Conservation (phyloP, 352 stramenopile species). For the Globisporangium cederbergense region DNA sequence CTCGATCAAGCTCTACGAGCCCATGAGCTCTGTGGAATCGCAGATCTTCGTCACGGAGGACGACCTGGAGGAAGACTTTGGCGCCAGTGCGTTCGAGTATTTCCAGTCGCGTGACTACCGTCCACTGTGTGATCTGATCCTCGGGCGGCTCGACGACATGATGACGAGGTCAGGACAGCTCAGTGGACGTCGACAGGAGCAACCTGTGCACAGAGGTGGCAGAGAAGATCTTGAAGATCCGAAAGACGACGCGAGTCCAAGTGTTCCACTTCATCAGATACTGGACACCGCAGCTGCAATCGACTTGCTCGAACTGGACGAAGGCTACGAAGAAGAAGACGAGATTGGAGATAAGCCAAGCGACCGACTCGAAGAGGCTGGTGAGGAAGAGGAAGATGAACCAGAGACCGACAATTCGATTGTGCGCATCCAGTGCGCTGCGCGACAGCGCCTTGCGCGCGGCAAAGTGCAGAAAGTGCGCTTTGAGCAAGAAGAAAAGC, state of each 20-base stretch:
- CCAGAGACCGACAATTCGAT: conserved; percentile 17
- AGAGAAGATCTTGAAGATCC: not conserved
- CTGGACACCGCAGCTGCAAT: not conserved
- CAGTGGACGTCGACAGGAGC: conserved; percentile 10
- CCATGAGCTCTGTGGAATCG: conserved; percentile 73
- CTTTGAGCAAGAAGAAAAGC: conserved; percentile 17
- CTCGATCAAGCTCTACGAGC: conserved; percentile 78
- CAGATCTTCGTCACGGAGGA: conserved; percentile 57
- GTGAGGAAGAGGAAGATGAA: not conserved
- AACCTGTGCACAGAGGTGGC: not conserved
- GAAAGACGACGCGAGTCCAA: not conserved
- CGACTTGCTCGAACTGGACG: conserved; percentile 11
- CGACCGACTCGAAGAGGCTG: not conserved
- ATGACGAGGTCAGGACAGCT: conserved; percentile 23
- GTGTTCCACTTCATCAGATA: not conserved
- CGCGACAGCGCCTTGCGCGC: conserved; percentile 27
- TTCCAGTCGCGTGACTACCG: conserved; percentile 51
- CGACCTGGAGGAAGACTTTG: conserved; percentile 62
- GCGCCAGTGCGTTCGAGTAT: conserved; percentile 26
- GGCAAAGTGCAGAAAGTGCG: conserved; percentile 30
- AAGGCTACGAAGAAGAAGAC: conserved; percentile 6
- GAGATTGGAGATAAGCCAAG: not conserved
- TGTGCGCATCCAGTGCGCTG: conserved; percentile 54
- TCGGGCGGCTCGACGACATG: conserved; percentile 55
- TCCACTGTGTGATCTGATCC: conserved; percentile 56